These are phyloP conservation scores for Venturia nashicola DNA, from an alignment of 2,329 filamentous ascomycete genomes.

Conservation along the genomic window DNA sequence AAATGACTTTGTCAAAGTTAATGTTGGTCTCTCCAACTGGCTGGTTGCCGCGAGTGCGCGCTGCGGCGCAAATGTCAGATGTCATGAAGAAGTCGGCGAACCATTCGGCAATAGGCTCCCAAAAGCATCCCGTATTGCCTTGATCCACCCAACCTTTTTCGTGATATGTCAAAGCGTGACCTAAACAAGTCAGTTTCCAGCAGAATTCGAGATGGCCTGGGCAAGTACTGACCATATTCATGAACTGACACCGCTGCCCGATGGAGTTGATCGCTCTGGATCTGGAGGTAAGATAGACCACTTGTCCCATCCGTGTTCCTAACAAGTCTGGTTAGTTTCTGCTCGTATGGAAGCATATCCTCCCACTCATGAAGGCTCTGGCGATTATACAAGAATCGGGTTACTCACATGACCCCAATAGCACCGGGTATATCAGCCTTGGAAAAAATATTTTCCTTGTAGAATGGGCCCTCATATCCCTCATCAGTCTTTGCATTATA, in stretches of 20 bases:
- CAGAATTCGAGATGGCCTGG: neutral
- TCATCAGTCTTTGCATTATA: constrained; percentile 16
- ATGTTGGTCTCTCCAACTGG: constrained; percentile 26
- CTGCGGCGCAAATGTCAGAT: constrained; percentile 29
- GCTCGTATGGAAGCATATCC: neutral
- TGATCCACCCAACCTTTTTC: constrained; percentile 27
- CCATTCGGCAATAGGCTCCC: constrained; percentile 40
- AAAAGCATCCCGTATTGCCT: constrained; percentile 35
- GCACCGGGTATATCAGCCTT: too few relatives aligned
- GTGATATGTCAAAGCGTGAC: constrained; percentile 37
- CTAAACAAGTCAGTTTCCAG: constrained; percentile 18
- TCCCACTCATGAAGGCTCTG: constrained; percentile 12
- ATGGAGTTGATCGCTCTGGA: too few relatives aligned
- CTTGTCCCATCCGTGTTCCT: neutral
- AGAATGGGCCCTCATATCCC: constrained; percentile 24
- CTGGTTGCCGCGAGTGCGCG: constrained; percentile 25
- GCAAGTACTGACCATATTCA: neutral
- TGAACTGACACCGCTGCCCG: neutral
- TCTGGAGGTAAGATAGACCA: too few relatives aligned
- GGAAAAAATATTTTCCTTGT: constrained; percentile 35
- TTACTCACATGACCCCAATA: too few relatives aligned
- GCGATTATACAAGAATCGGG: neutral
- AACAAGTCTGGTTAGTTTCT: neutral
- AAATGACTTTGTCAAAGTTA: constrained; percentile 32
- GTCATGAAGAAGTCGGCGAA: constrained; percentile 38